These are phyloP conservation scores for Phytophthora sojae DNA, from an alignment of 352 stramenopile genomes.

Conservation along the genomic window DNA sequence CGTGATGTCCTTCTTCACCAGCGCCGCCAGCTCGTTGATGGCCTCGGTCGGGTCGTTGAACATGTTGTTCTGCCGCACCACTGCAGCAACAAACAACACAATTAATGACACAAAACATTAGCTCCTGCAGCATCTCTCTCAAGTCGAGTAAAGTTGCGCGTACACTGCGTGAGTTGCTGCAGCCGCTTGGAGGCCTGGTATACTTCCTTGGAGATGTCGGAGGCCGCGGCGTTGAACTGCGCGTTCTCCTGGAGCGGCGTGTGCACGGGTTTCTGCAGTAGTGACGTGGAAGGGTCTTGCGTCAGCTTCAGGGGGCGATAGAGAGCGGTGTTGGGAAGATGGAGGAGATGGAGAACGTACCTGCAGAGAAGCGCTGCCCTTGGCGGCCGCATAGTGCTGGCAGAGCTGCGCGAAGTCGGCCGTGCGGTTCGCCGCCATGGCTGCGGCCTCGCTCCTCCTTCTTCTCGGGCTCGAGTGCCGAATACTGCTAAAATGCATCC, in stretches of 20 bases:
- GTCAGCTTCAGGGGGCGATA: slow-evolving; percentile 8
- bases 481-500: neutral
- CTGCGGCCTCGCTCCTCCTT: slow-evolving; percentile 7
- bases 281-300: neutral
- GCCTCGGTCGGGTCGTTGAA: slow-evolving; percentile 88
- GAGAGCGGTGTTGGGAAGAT: neutral
- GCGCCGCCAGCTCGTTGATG: slow-evolving; percentile 83
- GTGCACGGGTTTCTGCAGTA: slow-evolving; percentile 48
- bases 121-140: no score
- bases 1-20: slow-evolving; percentile 91
- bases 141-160: no score
- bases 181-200: slow-evolving; percentile 81
- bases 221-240: slow-evolving; percentile 83
- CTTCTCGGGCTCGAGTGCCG: neutral
- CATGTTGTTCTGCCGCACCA: slow-evolving; percentile 91
- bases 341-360: slow-evolving; percentile 18
- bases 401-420: slow-evolving; percentile 74
- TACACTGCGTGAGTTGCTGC: slow-evolving; percentile 82
- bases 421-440: slow-evolving; percentile 77
- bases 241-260: slow-evolving; percentile 73
- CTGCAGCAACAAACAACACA: slow-evolving; percentile 33
- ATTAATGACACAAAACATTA: neutral
- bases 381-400: slow-evolving; percentile 52
- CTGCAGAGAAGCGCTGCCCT: slow-evolving; percentile 37
- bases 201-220: slow-evolving; percentile 86